A percentile compares a stretch with the other conserved stretches of the same genome.
Conservation (phyloP, 768 basidiomycete genomes). For the Tephrocybe sp. region DNA sequence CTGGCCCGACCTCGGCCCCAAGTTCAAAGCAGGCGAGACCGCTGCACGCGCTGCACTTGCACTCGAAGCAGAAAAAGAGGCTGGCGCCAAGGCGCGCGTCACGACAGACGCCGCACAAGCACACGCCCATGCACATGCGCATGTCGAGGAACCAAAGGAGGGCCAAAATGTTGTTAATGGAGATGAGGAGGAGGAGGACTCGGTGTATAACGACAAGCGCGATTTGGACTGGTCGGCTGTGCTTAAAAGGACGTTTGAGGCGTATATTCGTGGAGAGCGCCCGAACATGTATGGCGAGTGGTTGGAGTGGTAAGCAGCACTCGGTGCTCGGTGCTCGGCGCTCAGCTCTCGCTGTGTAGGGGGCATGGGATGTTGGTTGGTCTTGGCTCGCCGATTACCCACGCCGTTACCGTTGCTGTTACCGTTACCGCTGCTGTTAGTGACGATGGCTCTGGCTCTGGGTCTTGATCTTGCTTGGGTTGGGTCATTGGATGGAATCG, state of each 20-base stretch:
- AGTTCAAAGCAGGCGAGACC: slow-evolving; percentile 74
- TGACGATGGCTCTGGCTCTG: too few relatives aligned
- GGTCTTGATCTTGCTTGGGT: too few relatives aligned
- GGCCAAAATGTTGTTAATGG: too few relatives aligned
- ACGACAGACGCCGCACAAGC: background rate
- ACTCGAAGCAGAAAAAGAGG: slow-evolving; percentile 28
- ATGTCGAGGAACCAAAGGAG: background rate
- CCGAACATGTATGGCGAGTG: slow-evolving; percentile 95
- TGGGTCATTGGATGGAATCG: too few relatives aligned
- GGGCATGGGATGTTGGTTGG: background rate
- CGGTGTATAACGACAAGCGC: slow-evolving; percentile 58
- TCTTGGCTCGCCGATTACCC: background rate
- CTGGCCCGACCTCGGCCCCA: slow-evolving; percentile 84
- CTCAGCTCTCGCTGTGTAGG: background rate
- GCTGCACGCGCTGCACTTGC: slow-evolving; percentile 46
- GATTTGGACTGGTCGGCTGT: slow-evolving; percentile 88
- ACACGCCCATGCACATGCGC: background rate
- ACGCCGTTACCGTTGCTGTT: too few relatives aligned
- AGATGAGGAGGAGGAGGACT: slow-evolving; percentile 29
- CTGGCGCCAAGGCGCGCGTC: slow-evolving; percentile 11
- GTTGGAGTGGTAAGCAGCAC: slow-evolving; percentile 34
- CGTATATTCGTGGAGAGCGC: slow-evolving; percentile 78
- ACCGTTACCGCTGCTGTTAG: too few relatives aligned
- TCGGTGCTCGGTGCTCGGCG: too few relatives aligned
- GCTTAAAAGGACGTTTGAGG: slow-evolving; percentile 92